Evolutionary conservation across 148 eudicot genomes (phyloP).

Genomic region (Rhododendron kiyosumense): DNA sequence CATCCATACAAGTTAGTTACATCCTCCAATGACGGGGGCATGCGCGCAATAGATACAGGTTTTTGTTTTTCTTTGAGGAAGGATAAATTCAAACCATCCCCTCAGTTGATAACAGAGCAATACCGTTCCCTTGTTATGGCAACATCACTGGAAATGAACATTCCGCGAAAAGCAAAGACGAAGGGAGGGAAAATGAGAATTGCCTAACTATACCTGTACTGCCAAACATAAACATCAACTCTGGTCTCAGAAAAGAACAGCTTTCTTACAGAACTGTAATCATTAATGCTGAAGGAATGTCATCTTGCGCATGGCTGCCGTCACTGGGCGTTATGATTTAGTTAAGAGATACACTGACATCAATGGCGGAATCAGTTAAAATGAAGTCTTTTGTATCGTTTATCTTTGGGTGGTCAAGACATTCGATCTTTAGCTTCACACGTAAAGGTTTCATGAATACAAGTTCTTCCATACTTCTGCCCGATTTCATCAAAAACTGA

Average conservation of each 20-base stretch:
- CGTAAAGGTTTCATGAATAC: constrained; percentile 59
- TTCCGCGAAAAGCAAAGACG: background rate
- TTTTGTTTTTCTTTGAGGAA: background rate
- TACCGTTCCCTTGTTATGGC: background rate
- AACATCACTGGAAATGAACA: background rate
- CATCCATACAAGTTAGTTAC: background rate
- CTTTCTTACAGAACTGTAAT: background rate
- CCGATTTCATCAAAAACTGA: constrained; percentile 35
- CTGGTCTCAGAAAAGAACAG: background rate
- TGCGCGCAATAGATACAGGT: background rate
- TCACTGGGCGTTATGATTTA: background rate
- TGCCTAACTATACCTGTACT: background rate
- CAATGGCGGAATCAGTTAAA: constrained; percentile 60
- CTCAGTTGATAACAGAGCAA: background rate
- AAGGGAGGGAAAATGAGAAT: background rate
- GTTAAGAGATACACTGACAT: constrained; percentile 53
- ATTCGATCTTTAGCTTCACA: constrained; percentile 54
- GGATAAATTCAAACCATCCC: background rate
- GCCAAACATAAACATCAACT: background rate
- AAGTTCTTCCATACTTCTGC: constrained; percentile 50
- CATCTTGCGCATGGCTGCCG: background rate
- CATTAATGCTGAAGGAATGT: background rate
- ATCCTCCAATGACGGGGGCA: background rate
- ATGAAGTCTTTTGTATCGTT: constrained; percentile 51
- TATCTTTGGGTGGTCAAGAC: constrained; percentile 60